Evolutionary conservation across 2,329 filamentous ascomycete species (phyloP).

Genomic region (Talaromyces sp.): DNA sequence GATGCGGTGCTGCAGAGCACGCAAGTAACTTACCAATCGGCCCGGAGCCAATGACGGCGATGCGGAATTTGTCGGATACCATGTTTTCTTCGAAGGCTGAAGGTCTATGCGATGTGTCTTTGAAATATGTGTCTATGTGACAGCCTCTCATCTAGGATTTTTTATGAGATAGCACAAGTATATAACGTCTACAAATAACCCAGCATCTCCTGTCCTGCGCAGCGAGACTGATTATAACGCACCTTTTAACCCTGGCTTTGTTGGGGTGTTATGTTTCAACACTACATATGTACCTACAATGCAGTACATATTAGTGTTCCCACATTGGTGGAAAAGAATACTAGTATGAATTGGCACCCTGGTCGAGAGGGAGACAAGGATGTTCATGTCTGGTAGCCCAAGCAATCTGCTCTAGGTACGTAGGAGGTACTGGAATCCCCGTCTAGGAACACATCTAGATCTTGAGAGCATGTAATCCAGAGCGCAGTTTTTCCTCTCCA

Average conservation of each 20-base stretch:
- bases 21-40: constrained; percentile 10
- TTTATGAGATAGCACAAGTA: background rate
- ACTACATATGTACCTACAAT: background rate
- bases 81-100: background rate
- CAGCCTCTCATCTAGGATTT: background rate
- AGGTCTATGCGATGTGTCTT: background rate
- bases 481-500: background rate
- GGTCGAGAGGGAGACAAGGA: too few species aligned
- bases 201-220: background rate
- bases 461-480: too few species aligned
- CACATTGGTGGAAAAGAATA: too few species aligned
- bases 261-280: background rate
- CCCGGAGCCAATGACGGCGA: constrained; percentile 6
- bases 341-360: too few species aligned
- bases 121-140: background rate
- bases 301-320: background rate
- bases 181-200: background rate
- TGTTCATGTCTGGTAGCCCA: too few species aligned
- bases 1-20: constrained; percentile 4
- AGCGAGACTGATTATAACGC: background rate
- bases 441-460: too few species aligned
- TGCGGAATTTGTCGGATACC: constrained; percentile 6
- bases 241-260: too few species aligned
- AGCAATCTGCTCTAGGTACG: too few species aligned
- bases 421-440: too few species aligned